Evolutionary conservation across 805 yeast genomes (phyloP).

Genomic region (Candida parachauliodes): DNA sequence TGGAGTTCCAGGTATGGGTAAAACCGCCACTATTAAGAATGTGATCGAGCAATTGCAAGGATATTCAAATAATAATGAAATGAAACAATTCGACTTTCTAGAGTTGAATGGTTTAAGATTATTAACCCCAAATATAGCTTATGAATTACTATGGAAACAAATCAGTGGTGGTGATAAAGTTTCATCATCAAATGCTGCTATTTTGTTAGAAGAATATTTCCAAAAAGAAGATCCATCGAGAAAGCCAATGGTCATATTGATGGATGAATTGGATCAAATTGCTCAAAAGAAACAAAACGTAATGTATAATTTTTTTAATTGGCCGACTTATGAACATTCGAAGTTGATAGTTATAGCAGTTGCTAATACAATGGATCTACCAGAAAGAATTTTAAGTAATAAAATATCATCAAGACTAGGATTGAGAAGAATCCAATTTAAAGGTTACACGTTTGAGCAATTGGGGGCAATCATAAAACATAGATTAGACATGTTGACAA

Average conservation of each 20-base stretch:
- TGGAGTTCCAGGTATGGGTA: conserved; percentile 98
- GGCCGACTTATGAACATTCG: conserved; percentile 87
- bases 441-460: conserved; percentile 82
- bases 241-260: conserved; percentile 65
- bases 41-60: conserved; percentile 67
- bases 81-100: conserved; percentile 57
- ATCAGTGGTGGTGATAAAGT: conserved; percentile 51
- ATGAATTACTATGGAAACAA: conserved; percentile 78
- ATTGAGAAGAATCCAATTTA: conserved; percentile 76
- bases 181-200: conserved; percentile 61
- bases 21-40: conserved; percentile 89
- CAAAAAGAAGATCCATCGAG: conserved; percentile 28
- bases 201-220: conserved; percentile 70
- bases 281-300: conserved; percentile 79
- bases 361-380: conserved; percentile 96
- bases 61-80: conserved; percentile 20
- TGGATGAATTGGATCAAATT: conserved; percentile 93
- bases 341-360: conserved; percentile 85
- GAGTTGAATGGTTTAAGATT: conserved; percentile 92
- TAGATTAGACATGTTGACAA: conserved; percentile 50
- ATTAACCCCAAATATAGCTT: conserved; percentile 73
- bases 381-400: conserved; percentile 82
- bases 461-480: conserved; percentile 70
- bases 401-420: conserved; percentile 92
- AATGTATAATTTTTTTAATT: conserved; percentile 93